Evolutionary conservation across 495 filamentous ascomycete species (phyloP), one percentile per base, ranked within the genome.

Genomic region (Penicillium bovifimosum): DNA sequence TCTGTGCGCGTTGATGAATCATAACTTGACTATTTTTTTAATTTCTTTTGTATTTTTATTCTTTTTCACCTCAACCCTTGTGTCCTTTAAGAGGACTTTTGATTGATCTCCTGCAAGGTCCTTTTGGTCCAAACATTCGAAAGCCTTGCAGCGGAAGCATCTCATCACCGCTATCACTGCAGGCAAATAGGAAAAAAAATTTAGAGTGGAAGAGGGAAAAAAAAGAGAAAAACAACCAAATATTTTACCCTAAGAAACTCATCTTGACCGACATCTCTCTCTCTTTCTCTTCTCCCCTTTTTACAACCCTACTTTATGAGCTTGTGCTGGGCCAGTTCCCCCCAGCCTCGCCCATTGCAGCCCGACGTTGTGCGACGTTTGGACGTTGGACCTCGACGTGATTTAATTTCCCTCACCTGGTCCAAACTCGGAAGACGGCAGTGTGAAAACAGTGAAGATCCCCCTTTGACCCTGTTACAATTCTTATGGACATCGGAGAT

Each of bases 401-500:
- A 32, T 33, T 26, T 20, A 40, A 16, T 13, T 32, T 32, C 5
- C n/a, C n/a, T 36, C 14, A 31, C 5, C 42, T 45, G 9, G 16
- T 16, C 14, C 6, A 32, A 53, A 14, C 8, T 24, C 27, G 33
- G 31, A 20, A 16, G 26, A 50, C 9, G 20, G 44, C 36, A 32
- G 35, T 8, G 26, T 7, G 9, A 20, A 14, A 20, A 47, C 32
- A 13, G 7, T 13, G 5, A 20, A 34, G 2, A 33, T 33, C 28
- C 35, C 54, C 38, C 45, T 32, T 47, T 47, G 41, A 52, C 51
- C 47, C 55, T 47, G 59, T 52, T 40, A 53, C 64, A 57, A 61
- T 63, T 66, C 67, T 70, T 70, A 71, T 71, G 71, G 71, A 66
- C 68, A 59, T 60, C 59, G 56, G 58, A 53, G 45, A 62, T 57